Base-by-base conservation (phyloP, 2,329 filamentous ascomycete genomes). In the Fusarium sacchari region DNA sequence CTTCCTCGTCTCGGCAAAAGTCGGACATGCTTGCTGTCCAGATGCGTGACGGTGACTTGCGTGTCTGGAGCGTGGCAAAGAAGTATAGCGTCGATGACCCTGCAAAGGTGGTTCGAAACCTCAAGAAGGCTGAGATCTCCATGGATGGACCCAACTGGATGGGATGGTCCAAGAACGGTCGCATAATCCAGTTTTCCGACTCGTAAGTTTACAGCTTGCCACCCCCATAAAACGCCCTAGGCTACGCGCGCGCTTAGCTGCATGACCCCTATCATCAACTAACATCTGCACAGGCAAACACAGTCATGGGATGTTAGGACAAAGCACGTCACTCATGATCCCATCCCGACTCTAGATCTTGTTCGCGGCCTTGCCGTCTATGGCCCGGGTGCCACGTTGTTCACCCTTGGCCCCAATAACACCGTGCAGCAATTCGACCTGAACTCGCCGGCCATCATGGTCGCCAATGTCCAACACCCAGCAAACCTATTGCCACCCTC, bases 11-110 rank as follows among this genome's bases (percentile, higher is more conserved):
- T 1, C 94, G 95, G 75, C 95, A 98, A 82, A 98, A 97, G 83
- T 97, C 96, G 2, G 96, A 98, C 79, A 99, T 99, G 96, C 86
- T 99, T 78, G 96, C 96, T 3, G 94, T 95, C 14, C 96, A 98
- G 83, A 96, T 94, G 7, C 89, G 93, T 58, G 95, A 98, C 79
- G 96, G 96, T 26, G 96, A 99, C 79, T 85, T 99, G 50, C 90
- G 95, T 76, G 95, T 99, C 26, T 99, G 96, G 96, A 99, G 96
- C 79, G 93, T 99, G 60, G 91, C 96, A 26, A 99, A 98, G 82
- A 89, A 88, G 67, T 86, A 92, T 81, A 87, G 91, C 80, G 83
- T 88, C 77, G 90, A 88, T 53, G 93, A 97, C 75, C 88, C 92
- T 24, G 95, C 95, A 40, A 96, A 95, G 79, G 93, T 98, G 13